Evolutionary conservation across 2,329 filamentous ascomycete genomes (phyloP).

Genomic region (Botrytis elliptica): DNA sequence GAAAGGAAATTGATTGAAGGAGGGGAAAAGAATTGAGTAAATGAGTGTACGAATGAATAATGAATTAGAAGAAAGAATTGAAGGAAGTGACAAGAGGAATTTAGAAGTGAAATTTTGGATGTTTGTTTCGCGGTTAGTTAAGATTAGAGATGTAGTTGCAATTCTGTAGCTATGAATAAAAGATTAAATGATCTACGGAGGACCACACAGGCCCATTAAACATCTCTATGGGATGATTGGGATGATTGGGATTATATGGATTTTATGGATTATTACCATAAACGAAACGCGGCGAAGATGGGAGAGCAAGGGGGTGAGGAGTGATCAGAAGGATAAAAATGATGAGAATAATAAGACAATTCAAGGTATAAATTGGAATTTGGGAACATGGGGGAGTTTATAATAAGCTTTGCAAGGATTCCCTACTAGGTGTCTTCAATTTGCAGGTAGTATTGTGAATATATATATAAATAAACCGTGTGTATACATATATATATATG

Average conservation of each 20-base stretch:
- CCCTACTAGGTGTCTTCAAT: background rate
- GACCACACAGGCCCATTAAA: background rate
- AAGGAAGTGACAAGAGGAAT: background rate
- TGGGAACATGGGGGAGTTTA: background rate
- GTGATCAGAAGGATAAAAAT: too few relatives aligned
- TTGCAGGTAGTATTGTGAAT: background rate
- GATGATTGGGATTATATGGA: background rate
- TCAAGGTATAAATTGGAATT: background rate
- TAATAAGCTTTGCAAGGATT: background rate
- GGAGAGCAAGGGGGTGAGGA: background rate
- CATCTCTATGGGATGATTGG: background rate
- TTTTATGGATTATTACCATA: background rate
- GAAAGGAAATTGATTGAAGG: background rate
- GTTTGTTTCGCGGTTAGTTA: constrained; percentile 1
- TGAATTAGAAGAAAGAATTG: background rate
- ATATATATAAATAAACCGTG: too few relatives aligned
- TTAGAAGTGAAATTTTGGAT: constrained; percentile 3
- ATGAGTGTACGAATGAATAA: constrained; percentile 8
- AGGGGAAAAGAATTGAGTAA: background rate
- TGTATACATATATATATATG: too few relatives aligned
- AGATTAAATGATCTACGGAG: constrained; percentile 13
- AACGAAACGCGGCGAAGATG: background rate
- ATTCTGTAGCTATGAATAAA: background rate
- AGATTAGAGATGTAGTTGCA: background rate
- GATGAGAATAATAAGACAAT: background rate